Base-by-base conservation (phyloP, 1,139 yeast species). In the Scheffersomyces quercinus region DNA sequence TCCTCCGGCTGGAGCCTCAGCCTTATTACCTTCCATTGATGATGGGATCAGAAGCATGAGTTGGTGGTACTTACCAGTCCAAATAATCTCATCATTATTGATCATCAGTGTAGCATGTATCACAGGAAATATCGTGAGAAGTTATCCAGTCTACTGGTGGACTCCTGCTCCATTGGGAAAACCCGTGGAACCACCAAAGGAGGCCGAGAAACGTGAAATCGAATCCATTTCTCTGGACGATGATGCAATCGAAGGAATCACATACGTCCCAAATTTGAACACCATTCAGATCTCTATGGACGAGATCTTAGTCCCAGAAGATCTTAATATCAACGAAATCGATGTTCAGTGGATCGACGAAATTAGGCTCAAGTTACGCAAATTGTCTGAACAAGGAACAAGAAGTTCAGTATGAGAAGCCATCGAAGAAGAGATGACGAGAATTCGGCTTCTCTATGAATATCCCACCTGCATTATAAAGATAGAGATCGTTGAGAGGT, bases 1-100 rank as follows among this genome's bases (percentile, higher is more conserved):
- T 60, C 90, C 90, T 0, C 90, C 90, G 0, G 85, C 86, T 1
- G 90, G 90, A 1, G 89, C 90, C 1, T 76, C 85, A 10, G 88
- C 90, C 0, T 58, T 84, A 26, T 61, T 84, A 7, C 88, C 89
- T 0, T 65, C 77, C 7, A 56, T 79, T 0, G 85, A 81, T 46
- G 75, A 60, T 0, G 54, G 59, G 5, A 67, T 82, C 5, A 59
- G 80, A 5, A 49, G 42, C 1, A 71, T 84, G 75, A 77, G 89
- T 40, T 84, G 90, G 90, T 81, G 85, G 81, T 83, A 77, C 54
- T 52, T 84, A 15, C 85, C 87, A 0, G 75, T 69, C 1, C 86
- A 83, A 43, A 48, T 84, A 3, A 67, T 83, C 0, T 71, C 81
- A 5, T 69, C 79, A 1, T 63, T 77, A 3, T 61, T 83, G 40